These are phyloP conservation scores for Citeromyces hawaiiensis DNA, from an alignment of 1,139 yeast genomes.

Conservation along the genomic window DNA sequence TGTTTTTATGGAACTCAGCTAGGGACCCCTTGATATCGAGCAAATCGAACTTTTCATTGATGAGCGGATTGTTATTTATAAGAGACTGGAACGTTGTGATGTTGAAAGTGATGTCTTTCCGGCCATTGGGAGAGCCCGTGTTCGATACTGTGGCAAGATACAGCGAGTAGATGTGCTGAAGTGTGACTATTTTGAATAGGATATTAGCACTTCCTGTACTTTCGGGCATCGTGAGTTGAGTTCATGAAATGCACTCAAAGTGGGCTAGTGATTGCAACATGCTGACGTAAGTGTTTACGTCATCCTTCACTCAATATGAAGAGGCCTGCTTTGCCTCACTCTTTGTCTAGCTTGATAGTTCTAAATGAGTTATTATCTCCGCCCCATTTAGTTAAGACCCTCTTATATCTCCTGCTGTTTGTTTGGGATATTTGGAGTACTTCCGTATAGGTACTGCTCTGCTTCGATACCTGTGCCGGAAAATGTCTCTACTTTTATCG, in stretches of 20 bases:
- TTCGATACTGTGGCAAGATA: conserved; percentile 15
- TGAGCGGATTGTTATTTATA: conserved; percentile 19
- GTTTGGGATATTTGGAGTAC: too few species aligned
- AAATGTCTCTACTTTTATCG: too few species aligned
- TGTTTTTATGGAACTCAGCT: conserved; percentile 1
- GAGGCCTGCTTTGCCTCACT: too few species aligned
- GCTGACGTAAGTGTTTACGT: too few species aligned
- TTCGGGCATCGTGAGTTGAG: not conserved
- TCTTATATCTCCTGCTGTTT: too few species aligned
- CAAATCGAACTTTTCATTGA: conserved; percentile 17
- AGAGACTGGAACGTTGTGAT: conserved; percentile 17
- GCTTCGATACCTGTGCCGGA: too few species aligned
- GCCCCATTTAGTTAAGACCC: too few species aligned
- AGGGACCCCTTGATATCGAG: conserved; percentile 11
- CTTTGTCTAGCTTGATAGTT: too few species aligned
- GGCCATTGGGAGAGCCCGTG: conserved; percentile 10
- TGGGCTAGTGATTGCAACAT: too few species aligned
- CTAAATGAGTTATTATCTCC: too few species aligned
- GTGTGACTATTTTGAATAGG: conserved; percentile 18
- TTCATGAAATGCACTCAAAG: not conserved
- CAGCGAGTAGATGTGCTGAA: conserved; percentile 18
- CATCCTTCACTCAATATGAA: too few species aligned
- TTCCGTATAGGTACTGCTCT: too few species aligned
- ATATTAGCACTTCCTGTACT: conserved; percentile 3
- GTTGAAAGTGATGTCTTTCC: conserved; percentile 17